Evolutionary conservation across 2,329 filamentous ascomycete species (phyloP), one percentile per base, ranked within the genome.

Genomic region (Cercospora nicotianae): DNA sequence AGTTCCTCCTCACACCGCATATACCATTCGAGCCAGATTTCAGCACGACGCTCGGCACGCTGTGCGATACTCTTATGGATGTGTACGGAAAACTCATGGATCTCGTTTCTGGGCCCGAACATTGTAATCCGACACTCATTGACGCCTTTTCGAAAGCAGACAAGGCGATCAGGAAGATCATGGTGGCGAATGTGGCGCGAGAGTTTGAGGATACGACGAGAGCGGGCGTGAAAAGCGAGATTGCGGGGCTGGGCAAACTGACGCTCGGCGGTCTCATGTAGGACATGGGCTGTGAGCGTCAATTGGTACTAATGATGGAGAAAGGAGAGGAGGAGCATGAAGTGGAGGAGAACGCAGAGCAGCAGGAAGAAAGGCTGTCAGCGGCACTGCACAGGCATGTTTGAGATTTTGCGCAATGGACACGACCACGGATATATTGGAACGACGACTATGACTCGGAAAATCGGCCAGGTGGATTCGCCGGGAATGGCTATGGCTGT

Each of bases 21-120:
- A 82, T 99, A 59, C 95, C 95, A 0, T 99, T 99, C 77, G 94
- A 98, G 72, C 95, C 95, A 0, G 95, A 99, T 80, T 99, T 97
- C 76, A 95, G 94, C 79, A 93, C 96, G 81, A 97, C 94, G 0
- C 98, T 98, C 81, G 91, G 93, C 13, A 97, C 95, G 12, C 85
- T 99, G 6, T 98, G 95, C 81, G 95, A 99, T 77, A 92, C 96
- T 3, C 83, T 99, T 69, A 96, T 97, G 74, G 95, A 98, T 79
- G 92, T 90, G 76, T 99, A 99, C 81, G 89, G 89, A 39, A 88
- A 89, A 64, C 87, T 99, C 30, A 83, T 96, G 74, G 85, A 84
- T 53, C 83, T 99, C 67, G 83, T 98, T 23, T 86, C 89, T n/a
- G 88, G 88, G 2, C 90, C 94, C 0, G 87, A 90, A 28, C 86